A percentile compares a stretch with the other conserved stretches of the same genome.
phyloP scores from a whole-genome alignment of 108 stramenopile species.

The Halocafeteria seosinensis region DNA sequence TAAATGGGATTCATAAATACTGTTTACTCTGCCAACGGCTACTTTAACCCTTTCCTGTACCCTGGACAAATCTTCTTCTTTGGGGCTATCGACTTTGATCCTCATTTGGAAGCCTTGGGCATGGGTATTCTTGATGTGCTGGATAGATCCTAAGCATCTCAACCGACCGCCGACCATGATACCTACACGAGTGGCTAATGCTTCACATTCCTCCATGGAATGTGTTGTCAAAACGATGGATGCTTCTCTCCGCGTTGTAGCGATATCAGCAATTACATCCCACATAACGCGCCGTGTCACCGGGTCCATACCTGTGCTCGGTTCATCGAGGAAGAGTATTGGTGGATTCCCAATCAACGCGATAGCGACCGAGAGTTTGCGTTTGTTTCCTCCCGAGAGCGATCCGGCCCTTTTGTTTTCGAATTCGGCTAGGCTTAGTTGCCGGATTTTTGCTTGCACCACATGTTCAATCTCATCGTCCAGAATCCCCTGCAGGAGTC shows the following conservation, averaged over 20 bases:
- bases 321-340: slow-evolving; percentile 55
- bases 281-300: slow-evolving; percentile 6
- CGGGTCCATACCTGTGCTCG: slow-evolving; percentile 16
- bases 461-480: too few relatives aligned
- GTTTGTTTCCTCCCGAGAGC: slow-evolving; percentile 60
- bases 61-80: neutral
- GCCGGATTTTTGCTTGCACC: slow-evolving; percentile 4
- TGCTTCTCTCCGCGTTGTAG: neutral
- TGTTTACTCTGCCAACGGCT: too few relatives aligned
- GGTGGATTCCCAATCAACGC: slow-evolving; percentile 56
- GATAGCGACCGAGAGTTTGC: slow-evolving; percentile 58
- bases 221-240: slow-evolving; percentile 13
- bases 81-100: neutral
- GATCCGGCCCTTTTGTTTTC: slow-evolving; percentile 13
- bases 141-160: neutral
- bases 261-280: neutral
- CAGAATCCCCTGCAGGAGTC: too few relatives aligned
- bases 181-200: neutral
- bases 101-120: too few relatives aligned
- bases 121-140: too few relatives aligned
- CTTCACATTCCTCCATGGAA: slow-evolving; percentile 13
- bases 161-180: neutral
- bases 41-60: too few relatives aligned
- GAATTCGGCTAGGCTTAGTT: slow-evolving; percentile 10
- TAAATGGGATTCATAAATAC: too few relatives aligned